Percentiles rank a stretch among this genome's conserved stretches.
Conservation (phyloP, 1,139 yeast species). For the Scheffersomyces insectosa region DNA sequence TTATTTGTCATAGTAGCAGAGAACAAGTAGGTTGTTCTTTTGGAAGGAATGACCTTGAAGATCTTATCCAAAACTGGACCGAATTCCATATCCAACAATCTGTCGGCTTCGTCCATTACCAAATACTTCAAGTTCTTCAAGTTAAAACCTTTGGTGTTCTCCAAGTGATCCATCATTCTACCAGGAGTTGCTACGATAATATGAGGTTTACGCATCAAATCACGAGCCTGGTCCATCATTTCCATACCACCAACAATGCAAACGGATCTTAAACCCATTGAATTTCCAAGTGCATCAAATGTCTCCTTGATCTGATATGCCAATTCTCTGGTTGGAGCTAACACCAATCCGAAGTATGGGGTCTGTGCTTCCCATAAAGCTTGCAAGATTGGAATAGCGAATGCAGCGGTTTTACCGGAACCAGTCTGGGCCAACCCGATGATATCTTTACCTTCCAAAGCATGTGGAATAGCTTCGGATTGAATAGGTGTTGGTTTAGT, state of each 20-base stretch:
- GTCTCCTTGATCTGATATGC: conserved; percentile 96
- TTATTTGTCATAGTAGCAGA: conserved; percentile 97
- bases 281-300: conserved; percentile 87
- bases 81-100: conserved; percentile 93
- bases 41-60: conserved; percentile 78
- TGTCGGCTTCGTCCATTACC: conserved; percentile 97
- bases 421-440: conserved; percentile 85
- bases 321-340: conserved; percentile 96
- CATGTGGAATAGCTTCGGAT: conserved; percentile 87
- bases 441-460: conserved; percentile 80
- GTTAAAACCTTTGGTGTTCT: conserved; percentile 89
- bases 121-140: conserved; percentile 76
- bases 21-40: conserved; percentile 83
- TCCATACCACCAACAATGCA: conserved; percentile 98
- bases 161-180: conserved; percentile 91
- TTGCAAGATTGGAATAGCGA: conserved; percentile 88
- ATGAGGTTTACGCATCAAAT: conserved; percentile 91
- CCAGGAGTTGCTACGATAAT: conserved; percentile 97
- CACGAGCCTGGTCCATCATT: conserved; percentile 96
- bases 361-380: conserved; percentile 86
- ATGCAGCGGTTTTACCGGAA: conserved; percentile 85
- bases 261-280: conserved; percentile 85
- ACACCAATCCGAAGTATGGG: conserved; percentile 84
- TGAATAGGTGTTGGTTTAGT: conserved; percentile 88
- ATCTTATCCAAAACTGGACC: conserved; percentile 93